Conservation (phyloP, 2,329 filamentous ascomycete genomes). For the Ophiobolus disseminans region DNA sequence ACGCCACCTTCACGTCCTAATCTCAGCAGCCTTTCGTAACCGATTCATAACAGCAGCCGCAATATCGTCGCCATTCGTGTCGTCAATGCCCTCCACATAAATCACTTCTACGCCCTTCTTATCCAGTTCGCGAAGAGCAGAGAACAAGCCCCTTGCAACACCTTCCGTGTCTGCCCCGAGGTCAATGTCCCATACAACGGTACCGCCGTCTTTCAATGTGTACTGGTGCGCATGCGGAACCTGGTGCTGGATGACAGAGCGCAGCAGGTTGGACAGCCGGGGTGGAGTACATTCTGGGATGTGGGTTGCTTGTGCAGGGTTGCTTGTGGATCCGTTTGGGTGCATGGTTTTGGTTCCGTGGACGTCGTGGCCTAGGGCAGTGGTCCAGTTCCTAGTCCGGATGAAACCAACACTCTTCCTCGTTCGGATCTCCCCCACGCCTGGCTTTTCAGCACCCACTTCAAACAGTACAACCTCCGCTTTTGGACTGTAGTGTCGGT, state of each 20-base stretch:
- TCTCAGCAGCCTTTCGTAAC: constrained; percentile 56
- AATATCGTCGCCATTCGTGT: constrained; percentile 74
- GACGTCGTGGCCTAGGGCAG: constrained; percentile 25
- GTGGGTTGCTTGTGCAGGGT: constrained; percentile 4
- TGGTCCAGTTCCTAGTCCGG: constrained; percentile 37
- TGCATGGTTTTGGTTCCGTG: neutral
- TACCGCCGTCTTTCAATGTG: constrained; percentile 8
- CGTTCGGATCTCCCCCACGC: constrained; percentile 34
- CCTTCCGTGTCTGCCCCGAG: constrained; percentile 73
- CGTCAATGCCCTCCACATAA: constrained; percentile 83
- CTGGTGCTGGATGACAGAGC: constrained; percentile 44
- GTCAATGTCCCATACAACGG: constrained; percentile 69
- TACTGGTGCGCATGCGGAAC: constrained; percentile 38
- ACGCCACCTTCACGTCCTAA: constrained; percentile 22
- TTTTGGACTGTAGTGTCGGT: constrained; percentile 94
- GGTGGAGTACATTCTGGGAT: constrained; percentile 1
- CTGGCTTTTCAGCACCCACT: constrained; percentile 51
- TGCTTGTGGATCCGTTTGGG: constrained; percentile 18
- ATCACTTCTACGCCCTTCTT: constrained; percentile 80
- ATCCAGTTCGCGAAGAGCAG: constrained; percentile 84
- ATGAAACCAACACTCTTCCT: constrained; percentile 52
- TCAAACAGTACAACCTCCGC: constrained; percentile 87
- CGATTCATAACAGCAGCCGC: constrained; percentile 71
- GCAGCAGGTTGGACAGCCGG: constrained; percentile 40
- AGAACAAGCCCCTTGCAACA: constrained; percentile 88